Conservation (phyloP, 768 basidiomycete species). For the Lentinula boryana region DNA sequence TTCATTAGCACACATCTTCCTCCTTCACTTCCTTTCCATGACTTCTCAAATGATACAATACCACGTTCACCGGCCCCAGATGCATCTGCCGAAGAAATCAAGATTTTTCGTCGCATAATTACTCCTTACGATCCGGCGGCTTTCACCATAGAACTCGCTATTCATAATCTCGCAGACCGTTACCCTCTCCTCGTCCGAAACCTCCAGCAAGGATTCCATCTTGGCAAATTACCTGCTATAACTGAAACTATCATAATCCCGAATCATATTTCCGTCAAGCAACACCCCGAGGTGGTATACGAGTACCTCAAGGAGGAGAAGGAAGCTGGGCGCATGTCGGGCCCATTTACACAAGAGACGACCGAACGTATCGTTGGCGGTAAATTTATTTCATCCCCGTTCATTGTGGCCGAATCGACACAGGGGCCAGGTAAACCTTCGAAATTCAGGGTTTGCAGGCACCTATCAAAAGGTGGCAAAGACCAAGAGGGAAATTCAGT, state of each 20-base stretch:
- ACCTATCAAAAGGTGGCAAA: slow-evolving; percentile 7
- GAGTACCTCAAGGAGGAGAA: not conserved
- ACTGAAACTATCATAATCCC: slow-evolving; percentile 6
- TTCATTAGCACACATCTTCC: too few relatives aligned
- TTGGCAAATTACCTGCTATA: slow-evolving; percentile 23
- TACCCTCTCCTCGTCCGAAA: slow-evolving; percentile 25
- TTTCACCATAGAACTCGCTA: slow-evolving; percentile 18
- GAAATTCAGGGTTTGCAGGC: slow-evolving; percentile 8
- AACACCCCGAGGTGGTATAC: not conserved
- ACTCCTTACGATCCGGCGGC: slow-evolving; percentile 24
- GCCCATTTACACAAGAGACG: not conserved
- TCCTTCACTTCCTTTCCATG: not conserved
- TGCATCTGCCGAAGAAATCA: slow-evolving; percentile 4
- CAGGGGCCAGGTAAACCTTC: slow-evolving; percentile 4
- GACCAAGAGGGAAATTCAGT: not conserved
- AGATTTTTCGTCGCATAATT: slow-evolving; percentile 18
- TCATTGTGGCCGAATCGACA: slow-evolving; percentile 5
- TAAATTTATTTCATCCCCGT: slow-evolving; percentile 1
- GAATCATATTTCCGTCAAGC: slow-evolving; percentile 9
- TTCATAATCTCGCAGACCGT: slow-evolving; percentile 12
- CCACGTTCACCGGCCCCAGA: slow-evolving; percentile 7
- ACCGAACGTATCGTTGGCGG: slow-evolving; percentile 1
- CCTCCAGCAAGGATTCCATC: slow-evolving; percentile 24
- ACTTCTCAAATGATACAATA: slow-evolving; percentile 14
- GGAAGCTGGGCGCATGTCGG: too few relatives aligned